Conservation (phyloP, 371 early-diverging fungal genomes). For the Rhizopus delemar region DNA sequence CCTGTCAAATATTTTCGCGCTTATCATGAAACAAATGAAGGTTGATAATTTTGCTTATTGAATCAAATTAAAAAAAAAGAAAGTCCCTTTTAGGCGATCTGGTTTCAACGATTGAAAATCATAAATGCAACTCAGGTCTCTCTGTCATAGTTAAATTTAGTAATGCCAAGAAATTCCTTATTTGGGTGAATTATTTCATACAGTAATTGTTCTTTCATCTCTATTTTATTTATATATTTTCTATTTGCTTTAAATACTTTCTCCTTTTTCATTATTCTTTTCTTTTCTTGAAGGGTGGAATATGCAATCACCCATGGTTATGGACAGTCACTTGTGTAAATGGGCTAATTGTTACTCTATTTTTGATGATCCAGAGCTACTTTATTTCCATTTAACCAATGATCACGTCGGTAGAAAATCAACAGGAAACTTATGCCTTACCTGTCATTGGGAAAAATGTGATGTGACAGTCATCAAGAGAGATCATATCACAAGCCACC, state of each 20-base stretch:
- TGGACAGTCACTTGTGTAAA: constrained; percentile 35
- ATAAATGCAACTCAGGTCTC: too few relatives aligned
- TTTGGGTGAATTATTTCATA: not conserved
- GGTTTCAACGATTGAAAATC: too few relatives aligned
- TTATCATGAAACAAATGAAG: too few relatives aligned
- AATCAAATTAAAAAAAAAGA: too few relatives aligned
- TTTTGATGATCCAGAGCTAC: constrained; percentile 76
- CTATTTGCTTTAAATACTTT: not conserved
- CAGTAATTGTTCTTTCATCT: not conserved
- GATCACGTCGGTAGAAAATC: constrained; percentile 91
- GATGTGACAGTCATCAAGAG: constrained; percentile 74
- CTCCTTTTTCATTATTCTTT: not conserved
- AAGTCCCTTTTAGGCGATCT: too few relatives aligned
- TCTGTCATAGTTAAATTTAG: too few relatives aligned
- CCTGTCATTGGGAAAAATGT: constrained; percentile 89
- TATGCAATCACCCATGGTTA: constrained; percentile 20
- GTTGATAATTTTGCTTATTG: not conserved
- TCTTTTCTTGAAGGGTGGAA: not conserved
- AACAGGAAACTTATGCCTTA: constrained; percentile 82
- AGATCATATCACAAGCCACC: constrained; percentile 93
- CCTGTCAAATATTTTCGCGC: too few relatives aligned
- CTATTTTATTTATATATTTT: too few relatives aligned
- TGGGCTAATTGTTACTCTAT: constrained; percentile 53
- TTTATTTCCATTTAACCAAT: constrained; percentile 82
- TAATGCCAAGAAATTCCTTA: not conserved